These are phyloP conservation scores for Mrakia hoshinonis DNA, from an alignment of 768 basidiomycete genomes.

Conservation along the genomic window DNA sequence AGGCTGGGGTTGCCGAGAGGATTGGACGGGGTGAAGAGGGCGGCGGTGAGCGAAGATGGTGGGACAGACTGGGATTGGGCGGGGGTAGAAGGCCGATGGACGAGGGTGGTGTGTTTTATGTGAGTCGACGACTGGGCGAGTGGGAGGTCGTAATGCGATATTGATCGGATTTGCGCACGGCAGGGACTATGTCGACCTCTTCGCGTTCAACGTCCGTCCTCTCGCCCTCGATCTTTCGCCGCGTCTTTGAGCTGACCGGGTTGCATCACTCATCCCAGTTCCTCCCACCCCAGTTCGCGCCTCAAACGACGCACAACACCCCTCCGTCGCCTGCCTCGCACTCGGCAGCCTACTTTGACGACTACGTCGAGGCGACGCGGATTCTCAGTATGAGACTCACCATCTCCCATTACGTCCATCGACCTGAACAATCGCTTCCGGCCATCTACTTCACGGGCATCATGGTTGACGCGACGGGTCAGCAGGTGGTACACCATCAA, in stretches of 20 bases:
- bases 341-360: neutral
- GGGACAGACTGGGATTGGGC: constrained; percentile 7
- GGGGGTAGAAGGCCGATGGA: neutral
- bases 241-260: neutral
- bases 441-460: neutral
- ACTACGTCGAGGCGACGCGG: neutral
- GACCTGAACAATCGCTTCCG: neutral
- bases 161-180: neutral
- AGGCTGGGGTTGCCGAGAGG: neutral
- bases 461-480: neutral
- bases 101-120: constrained; percentile 2
- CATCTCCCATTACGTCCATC: neutral
- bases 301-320: neutral
- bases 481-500: neutral
- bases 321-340: neutral
- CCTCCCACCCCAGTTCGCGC: neutral
- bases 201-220: constrained; percentile 5
- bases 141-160: too few species aligned
- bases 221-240: neutral
- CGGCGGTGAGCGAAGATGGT: neutral
- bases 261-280: neutral
- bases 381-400: neutral
- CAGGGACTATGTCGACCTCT: constrained; percentile 14
- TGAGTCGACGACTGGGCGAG: too few species aligned
- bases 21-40: neutral